Conservation (phyloP, 2,329 filamentous ascomycete genomes). For the Lasiodiplodia sp. region DNA sequence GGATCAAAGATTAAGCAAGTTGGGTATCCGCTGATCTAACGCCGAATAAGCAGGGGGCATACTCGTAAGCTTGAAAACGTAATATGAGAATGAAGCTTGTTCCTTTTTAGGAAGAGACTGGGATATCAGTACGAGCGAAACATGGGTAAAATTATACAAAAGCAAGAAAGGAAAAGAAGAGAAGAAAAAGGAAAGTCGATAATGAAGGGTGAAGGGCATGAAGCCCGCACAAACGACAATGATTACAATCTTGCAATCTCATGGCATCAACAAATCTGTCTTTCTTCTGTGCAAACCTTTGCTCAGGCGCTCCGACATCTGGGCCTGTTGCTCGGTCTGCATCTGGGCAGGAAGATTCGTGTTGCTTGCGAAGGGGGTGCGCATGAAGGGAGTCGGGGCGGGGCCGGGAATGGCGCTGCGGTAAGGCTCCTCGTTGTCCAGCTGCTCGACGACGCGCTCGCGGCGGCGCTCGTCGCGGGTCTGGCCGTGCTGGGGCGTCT, state of each 20-base stretch:
- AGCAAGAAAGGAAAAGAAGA: too few species aligned
- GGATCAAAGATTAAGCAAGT: background rate
- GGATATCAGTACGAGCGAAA: background rate
- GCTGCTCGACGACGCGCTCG: conserved; percentile 5
- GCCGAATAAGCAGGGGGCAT: background rate
- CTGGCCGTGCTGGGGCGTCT: conserved; percentile 21
- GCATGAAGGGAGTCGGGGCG: conserved; percentile 19
- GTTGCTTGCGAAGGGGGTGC: conserved; percentile 18
- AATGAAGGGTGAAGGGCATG: background rate
- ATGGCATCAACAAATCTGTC: conserved; percentile 7
- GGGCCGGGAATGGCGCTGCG: background rate
- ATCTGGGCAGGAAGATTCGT: conserved; percentile 12
- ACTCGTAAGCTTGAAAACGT: background rate
- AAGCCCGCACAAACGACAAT: background rate
- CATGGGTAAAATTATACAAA: background rate
- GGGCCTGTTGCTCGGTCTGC: conserved; percentile 1
- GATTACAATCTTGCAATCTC: background rate
- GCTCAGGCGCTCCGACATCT: conserved; percentile 1
- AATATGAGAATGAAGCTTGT: background rate
- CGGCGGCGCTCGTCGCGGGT: conserved; percentile 18
- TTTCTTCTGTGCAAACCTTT: conserved; percentile 7
- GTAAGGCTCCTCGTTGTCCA: conserved; percentile 13
- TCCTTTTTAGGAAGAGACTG: background rate
- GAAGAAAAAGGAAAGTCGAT: background rate
- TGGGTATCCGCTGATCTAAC: background rate